Evolutionary conservation across 2,329 filamentous ascomycete genomes (phyloP).

Genomic region (Falciphora oryzae): DNA sequence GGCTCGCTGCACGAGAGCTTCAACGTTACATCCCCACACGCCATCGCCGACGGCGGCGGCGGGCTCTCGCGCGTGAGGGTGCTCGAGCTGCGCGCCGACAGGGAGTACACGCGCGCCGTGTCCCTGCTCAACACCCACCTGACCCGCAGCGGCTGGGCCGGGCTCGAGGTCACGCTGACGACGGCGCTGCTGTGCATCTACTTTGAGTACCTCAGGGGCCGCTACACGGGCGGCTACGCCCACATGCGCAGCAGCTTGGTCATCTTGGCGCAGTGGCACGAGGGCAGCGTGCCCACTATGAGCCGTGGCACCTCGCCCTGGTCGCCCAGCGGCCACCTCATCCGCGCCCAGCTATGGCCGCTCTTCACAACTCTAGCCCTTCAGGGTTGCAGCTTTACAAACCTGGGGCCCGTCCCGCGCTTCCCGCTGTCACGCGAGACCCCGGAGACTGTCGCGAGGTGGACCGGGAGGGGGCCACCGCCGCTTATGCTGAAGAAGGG

Average conservation of each 20-base stretch:
- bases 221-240: neutral
- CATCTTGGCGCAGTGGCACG: neutral
- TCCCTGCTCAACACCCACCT: neutral
- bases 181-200: constrained; percentile 1
- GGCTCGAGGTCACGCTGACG: neutral
- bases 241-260: neutral
- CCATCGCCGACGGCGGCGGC: neutral
- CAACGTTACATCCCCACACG: neutral
- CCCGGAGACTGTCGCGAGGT: neutral
- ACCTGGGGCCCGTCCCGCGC: neutral
- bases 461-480: neutral
- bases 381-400: neutral
- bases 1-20: neutral
- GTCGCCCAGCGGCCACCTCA: neutral
- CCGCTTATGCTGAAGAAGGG: neutral
- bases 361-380: neutral
- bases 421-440: neutral
- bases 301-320: neutral
- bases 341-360: neutral
- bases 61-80: neutral
- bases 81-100: neutral
- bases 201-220: neutral
- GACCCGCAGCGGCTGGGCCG: neutral
- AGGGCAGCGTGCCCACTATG: neutral
- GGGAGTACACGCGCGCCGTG: neutral